phyloP scores from a whole-genome alignment of 305 asterid genomes.

The Withania somnifera region DNA sequence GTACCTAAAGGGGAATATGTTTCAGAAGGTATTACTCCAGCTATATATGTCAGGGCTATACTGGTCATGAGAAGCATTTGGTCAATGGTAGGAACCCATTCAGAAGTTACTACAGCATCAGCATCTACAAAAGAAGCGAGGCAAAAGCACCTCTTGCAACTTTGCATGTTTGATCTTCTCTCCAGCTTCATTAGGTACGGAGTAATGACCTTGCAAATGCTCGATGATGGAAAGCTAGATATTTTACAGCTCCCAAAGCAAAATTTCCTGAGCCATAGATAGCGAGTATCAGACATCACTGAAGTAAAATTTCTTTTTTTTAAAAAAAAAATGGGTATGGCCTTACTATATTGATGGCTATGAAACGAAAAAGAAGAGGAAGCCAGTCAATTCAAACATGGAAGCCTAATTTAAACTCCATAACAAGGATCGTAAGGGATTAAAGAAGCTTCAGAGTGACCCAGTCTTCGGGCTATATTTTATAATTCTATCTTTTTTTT shows the following conservation, averaged over 20 bases:
- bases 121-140: conserved; percentile 48
- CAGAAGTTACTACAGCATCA: conserved; percentile 37
- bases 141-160: conserved; percentile 32
- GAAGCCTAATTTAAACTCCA: neutral
- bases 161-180: conserved; percentile 22
- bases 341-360: neutral
- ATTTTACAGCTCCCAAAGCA: conserved; percentile 20
- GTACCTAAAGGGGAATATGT: conserved; percentile 1
- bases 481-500: neutral
- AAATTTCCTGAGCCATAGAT: conserved; percentile 14
- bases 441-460: neutral
- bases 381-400: neutral
- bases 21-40: conserved; percentile 52
- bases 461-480: neutral
- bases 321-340: neutral
- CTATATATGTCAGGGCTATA: conserved; percentile 67
- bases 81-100: conserved; percentile 64
- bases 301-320: neutral
- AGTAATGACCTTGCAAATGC: conserved; percentile 19
- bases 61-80: conserved; percentile 80
- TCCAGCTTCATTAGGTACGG: conserved; percentile 20
- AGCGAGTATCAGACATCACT: neutral
- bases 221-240: conserved; percentile 19
- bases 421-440: neutral
- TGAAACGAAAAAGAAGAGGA: neutral